Evolutionary conservation across 768 basidiomycete genomes (phyloP).

Genomic region (Russula virescens): DNA sequence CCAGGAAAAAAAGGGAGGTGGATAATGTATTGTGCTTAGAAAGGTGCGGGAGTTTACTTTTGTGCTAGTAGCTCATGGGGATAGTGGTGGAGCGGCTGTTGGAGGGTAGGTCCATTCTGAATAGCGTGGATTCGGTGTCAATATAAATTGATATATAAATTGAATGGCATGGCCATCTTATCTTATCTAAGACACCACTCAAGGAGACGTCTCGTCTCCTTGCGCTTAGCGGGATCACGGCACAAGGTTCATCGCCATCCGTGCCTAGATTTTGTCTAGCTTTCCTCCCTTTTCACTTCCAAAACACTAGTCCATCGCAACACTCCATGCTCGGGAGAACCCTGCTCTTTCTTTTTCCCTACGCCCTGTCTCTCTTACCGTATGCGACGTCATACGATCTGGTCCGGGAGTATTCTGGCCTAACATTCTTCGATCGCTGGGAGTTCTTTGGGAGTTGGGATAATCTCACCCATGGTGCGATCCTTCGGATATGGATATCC

Average conservation of each 20-base stretch:
- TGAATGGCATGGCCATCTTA: too few species aligned
- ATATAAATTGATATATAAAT: too few species aligned
- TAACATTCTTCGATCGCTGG: slow-evolving; percentile 42
- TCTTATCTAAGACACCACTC: too few species aligned
- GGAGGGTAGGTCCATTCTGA: too few species aligned
- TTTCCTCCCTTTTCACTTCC: too few species aligned
- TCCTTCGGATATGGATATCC: background rate
- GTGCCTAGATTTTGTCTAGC: too few species aligned
- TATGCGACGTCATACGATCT: slow-evolving; percentile 29
- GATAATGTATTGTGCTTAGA: background rate
- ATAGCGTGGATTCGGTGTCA: too few species aligned
- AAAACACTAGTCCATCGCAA: too few species aligned
- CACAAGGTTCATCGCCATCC: too few species aligned
- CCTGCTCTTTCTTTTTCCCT: background rate
- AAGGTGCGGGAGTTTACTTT: too few species aligned
- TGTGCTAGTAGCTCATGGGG: background rate
- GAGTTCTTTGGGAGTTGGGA: slow-evolving; percentile 39
- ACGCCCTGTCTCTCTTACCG: slow-evolving; percentile 7
- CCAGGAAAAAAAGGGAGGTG: background rate
- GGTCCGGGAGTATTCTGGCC: slow-evolving; percentile 36
- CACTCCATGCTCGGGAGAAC: background rate
- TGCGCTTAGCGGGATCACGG: too few species aligned
- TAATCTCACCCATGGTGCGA: slow-evolving; percentile 36
- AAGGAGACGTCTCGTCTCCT: too few species aligned
- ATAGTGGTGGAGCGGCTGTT: background rate